Percentiles rank a stretch among this genome's conserved stretches.
These are phyloP conservation scores for Porpolomopsis calyptriformis DNA, from an alignment of 768 basidiomycete genomes.

Conservation along the genomic window DNA sequence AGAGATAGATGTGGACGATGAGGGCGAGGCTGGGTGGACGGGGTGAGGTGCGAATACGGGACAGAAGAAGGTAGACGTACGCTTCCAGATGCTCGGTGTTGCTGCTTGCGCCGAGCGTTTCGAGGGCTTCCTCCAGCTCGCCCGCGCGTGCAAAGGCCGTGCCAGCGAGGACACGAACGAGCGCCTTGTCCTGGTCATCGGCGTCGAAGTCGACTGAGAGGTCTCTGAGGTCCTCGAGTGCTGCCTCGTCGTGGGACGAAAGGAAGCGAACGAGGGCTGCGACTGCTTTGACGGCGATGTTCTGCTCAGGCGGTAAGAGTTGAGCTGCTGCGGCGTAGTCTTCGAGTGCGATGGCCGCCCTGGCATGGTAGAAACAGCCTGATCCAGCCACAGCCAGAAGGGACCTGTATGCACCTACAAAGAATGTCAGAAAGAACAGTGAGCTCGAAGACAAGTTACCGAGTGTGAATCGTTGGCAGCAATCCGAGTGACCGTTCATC, in stretches of 20 bases:
- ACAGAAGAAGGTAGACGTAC: constrained; percentile 37
- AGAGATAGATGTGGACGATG: constrained; percentile 78
- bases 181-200: constrained; percentile 58
- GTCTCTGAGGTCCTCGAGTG: constrained; percentile 76
- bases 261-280: constrained; percentile 54
- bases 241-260: constrained; percentile 33
- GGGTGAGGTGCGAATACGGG: neutral
- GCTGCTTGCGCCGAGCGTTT: constrained; percentile 57
- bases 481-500: too few species aligned
- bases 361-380: constrained; percentile 62
- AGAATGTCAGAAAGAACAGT: neutral
- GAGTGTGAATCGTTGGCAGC: constrained; percentile 71
- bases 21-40: constrained; percentile 52
- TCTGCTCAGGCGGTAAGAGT: constrained; percentile 49
- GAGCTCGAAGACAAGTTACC: constrained; percentile 28
- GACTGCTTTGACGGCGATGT: constrained; percentile 60
- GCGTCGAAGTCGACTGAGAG: constrained; percentile 79
- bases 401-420: constrained; percentile 61
- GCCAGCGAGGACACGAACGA: constrained; percentile 74
- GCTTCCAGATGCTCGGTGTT: constrained; percentile 78
- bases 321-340: constrained; percentile 45
- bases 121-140: constrained; percentile 86
- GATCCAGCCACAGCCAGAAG: constrained; percentile 47
- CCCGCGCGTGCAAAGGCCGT: constrained; percentile 77
- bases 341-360: constrained; percentile 63